phyloP scores from a whole-genome alignment of 2,329 filamentous ascomycete species.

The Emericellopsis atlantica region DNA sequence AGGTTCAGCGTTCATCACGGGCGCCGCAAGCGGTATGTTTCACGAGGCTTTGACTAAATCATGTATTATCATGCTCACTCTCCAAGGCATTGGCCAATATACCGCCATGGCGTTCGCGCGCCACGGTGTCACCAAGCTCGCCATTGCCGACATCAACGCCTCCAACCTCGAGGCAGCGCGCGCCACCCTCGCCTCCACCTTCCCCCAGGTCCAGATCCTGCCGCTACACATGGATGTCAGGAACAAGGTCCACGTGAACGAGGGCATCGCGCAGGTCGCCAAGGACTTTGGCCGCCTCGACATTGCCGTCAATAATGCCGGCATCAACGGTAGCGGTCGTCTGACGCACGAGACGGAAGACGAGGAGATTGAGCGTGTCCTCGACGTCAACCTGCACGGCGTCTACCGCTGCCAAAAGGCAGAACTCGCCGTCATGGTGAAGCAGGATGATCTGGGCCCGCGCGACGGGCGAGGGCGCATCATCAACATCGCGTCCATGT shows the following conservation, averaged over 20 bases:
- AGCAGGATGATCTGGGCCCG: slow-evolving; percentile 29
- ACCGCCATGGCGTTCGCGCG: slow-evolving; percentile 32
- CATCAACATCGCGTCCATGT: slow-evolving; percentile 41
- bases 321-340: slow-evolving; percentile 27
- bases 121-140: slow-evolving; percentile 31
- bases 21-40: slow-evolving; percentile 4
- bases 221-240: slow-evolving; percentile 31
- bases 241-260: slow-evolving; percentile 25
- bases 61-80: background rate
- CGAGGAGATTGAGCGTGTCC: slow-evolving; percentile 33
- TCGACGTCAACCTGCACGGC: slow-evolving; percentile 41
- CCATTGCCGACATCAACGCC: slow-evolving; percentile 30
- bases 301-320: slow-evolving; percentile 42
- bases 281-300: slow-evolving; percentile 38
- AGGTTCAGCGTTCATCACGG: slow-evolving; percentile 5
- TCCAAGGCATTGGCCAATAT: slow-evolving; percentile 33
- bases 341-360: slow-evolving; percentile 31
- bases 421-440: slow-evolving; percentile 35
- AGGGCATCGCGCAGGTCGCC: slow-evolving; percentile 25
- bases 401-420: slow-evolving; percentile 45
- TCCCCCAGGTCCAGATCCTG: slow-evolving; percentile 26
- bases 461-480: slow-evolving; percentile 34
- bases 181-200: slow-evolving; percentile 18
- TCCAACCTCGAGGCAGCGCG: slow-evolving; percentile 16
- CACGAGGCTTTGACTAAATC: background rate